Evolutionary conservation across 352 stramenopile genomes (phyloP).

Genomic region (Saprolegnia parasitica): DNA sequence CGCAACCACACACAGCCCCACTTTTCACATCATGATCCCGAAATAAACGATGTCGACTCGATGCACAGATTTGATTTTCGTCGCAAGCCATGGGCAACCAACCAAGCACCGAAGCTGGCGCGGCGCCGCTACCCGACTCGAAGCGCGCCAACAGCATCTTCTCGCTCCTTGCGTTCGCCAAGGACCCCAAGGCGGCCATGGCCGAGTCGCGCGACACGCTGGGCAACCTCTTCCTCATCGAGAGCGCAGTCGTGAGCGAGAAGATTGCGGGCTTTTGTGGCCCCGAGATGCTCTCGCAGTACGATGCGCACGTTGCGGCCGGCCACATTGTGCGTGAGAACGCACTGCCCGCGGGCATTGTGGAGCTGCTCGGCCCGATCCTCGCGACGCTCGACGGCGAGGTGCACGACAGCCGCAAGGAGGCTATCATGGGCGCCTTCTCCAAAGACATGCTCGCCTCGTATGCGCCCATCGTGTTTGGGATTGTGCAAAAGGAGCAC

Average conservation of each 20-base stretch:
- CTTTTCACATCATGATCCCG: not conserved
- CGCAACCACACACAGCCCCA: not conserved
- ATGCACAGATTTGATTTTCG: not conserved
- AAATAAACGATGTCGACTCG: too few relatives aligned
- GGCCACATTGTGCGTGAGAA: not conserved
- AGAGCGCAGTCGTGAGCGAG: slow-evolving; percentile 9
- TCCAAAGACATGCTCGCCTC: not conserved
- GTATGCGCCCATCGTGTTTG: slow-evolving; percentile 18
- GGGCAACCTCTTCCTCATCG: slow-evolving; percentile 25
- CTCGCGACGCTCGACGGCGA: slow-evolving; percentile 21
- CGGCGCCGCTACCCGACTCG: not conserved
- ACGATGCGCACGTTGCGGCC: slow-evolving; percentile 6
- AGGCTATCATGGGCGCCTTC: slow-evolving; percentile 1
- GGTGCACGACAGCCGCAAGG: not conserved
- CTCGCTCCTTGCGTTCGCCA: slow-evolving; percentile 1
- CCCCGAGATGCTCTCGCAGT: slow-evolving; percentile 9
- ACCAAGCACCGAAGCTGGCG: not conserved
- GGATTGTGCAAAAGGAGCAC: slow-evolving; percentile 22
- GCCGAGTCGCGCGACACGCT: not conserved
- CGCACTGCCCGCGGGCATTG: slow-evolving; percentile 1
- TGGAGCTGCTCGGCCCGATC: slow-evolving; percentile 20
- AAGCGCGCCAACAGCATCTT: slow-evolving; percentile 8
- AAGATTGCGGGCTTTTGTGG: slow-evolving; percentile 23
- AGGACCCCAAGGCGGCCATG: slow-evolving; percentile 12
- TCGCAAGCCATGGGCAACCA: not conserved